Base-by-base conservation (phyloP, 2,329 filamentous ascomycete genomes). In the Helotiales sp. region DNA sequence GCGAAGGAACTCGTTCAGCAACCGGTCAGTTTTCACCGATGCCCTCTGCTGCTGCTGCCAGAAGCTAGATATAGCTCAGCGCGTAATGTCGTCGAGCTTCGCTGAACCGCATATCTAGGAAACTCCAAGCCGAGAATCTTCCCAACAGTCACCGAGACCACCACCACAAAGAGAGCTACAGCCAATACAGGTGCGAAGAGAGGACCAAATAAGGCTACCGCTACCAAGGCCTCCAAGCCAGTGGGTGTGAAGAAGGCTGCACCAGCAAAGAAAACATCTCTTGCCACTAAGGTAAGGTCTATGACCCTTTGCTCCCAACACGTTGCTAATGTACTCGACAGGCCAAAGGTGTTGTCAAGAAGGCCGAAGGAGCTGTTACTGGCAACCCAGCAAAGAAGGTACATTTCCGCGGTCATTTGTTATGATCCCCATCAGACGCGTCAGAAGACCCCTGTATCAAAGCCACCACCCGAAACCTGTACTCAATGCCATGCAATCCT, bases 321-420 rank as follows among this genome's bases (percentile, higher is more conserved):
- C n/a, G n/a, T 62, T 67, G 34, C 65, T 74, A 61, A 75, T 63
- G 65, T 43, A 60, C 17, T 47, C 15, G 22, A 37, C 28, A 77
- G 75, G 76, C 69, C 13, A 75, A 77, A 68, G 74, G 72, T 10
- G 68, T 70, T n/a, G 71, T 73, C n/a, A 76, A 77, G 71, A 78
- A 78, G 71, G 73, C 62, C 8, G 76, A 74, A 37, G 75, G 72
- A 6, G 72, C 70, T 64, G 65, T 78, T 22, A 75, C 77, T 32
- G 66, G 62, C 26, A 79, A 79, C 59, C 76, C 78, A n/a, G 77
- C 70, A 60, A 80, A 80, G 73, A 79, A 79, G 75, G 78, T 75
- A 71, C 40, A 71, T 69, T 60, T 32, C 55, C 43, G 43, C 59
- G n/a, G 20, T 61, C 26, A 30, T 66, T 70, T 73, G 69, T 74